phyloP scores from a whole-genome alignment of 164 flowering plant genomes.

The Nymphaea thermarum region DNA sequence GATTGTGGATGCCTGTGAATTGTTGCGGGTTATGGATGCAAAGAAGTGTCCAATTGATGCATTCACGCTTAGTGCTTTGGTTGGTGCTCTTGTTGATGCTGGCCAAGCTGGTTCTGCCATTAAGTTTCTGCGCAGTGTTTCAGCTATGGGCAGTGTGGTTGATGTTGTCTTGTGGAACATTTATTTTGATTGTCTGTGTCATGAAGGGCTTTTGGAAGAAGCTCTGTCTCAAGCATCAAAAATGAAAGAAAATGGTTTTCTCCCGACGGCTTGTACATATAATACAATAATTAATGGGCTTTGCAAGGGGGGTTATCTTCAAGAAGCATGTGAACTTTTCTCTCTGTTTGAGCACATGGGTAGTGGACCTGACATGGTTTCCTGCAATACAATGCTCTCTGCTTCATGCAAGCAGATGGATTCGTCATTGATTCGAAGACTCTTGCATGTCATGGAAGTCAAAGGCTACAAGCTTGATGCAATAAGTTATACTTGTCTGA shows the following conservation, averaged over 20 bases:
- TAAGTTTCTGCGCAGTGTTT: constrained; percentile 13
- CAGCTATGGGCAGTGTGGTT: constrained; percentile 16
- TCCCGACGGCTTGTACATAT: constrained; percentile 27
- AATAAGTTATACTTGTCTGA: constrained; percentile 26
- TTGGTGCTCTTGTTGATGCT: constrained; percentile 33
- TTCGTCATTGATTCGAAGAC: constrained; percentile 17
- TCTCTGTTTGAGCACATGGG: constrained; percentile 18
- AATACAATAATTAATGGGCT: constrained; percentile 41
- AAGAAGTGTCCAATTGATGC: constrained; percentile 30
- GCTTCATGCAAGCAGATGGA: constrained; percentile 36
- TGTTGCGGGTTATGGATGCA: constrained; percentile 15
- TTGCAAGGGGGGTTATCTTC: constrained; percentile 24
- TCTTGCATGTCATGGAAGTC: constrained; percentile 26
- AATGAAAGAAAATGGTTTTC: constrained; percentile 26
- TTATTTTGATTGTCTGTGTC: constrained; percentile 26
- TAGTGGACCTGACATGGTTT: constrained; percentile 30
- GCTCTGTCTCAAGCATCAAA: constrained; percentile 20
- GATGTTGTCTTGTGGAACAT: constrained; percentile 25
- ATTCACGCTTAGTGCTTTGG: constrained; percentile 32
- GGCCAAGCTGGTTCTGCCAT: constrained; percentile 17
- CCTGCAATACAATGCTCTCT: constrained; percentile 38
- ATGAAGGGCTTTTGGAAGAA: constrained; percentile 16
- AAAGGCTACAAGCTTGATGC: constrained; percentile 26
- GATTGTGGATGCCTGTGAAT: constrained; percentile 18
- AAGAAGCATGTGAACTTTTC: constrained; percentile 13